phyloP scores from a whole-genome alignment of 225 moss, liverwort and hornwort species.

The Takakia lepidozioides region DNA sequence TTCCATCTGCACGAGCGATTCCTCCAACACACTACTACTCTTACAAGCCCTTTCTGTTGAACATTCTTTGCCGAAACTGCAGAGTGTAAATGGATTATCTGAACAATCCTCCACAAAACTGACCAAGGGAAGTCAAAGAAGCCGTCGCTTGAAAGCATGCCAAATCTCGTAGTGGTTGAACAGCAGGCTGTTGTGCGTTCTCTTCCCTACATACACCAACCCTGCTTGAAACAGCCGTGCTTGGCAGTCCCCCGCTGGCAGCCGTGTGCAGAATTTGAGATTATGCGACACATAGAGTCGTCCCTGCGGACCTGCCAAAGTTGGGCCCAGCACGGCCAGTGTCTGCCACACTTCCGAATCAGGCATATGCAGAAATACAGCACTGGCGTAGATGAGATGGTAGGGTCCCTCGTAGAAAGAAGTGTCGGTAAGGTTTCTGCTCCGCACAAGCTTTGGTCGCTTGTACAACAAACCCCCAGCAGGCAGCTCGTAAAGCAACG shows the following conservation, averaged over 20 bases:
- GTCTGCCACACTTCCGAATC: slow-evolving; percentile 30
- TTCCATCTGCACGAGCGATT: no score
- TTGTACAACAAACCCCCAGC: slow-evolving; percentile 38
- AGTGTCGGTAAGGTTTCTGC: slow-evolving; percentile 8
- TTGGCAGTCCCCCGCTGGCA: slow-evolving; percentile 15
- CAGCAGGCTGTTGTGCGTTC: slow-evolving; percentile 36
- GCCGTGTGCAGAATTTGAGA: slow-evolving; percentile 48
- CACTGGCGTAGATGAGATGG: slow-evolving; percentile 41
- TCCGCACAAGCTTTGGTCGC: slow-evolving; percentile 30
- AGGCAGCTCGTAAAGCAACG: slow-evolving; percentile 43
- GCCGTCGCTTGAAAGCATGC: slow-evolving; percentile 24
- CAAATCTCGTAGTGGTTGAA: slow-evolving; percentile 54
- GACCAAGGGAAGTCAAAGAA: slow-evolving; percentile 3
- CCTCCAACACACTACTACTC: no score
- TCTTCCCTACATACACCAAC: slow-evolving; percentile 19
- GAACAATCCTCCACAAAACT: slow-evolving; percentile 10
- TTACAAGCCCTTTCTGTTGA: no score
- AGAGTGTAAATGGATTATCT: no score
- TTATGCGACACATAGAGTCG: slow-evolving; percentile 42
- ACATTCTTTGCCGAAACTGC: no score
- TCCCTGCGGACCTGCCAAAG: slow-evolving; percentile 14
- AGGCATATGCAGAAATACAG: slow-evolving; percentile 48
- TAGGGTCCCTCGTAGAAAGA: slow-evolving; percentile 9
- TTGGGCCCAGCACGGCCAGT: slow-evolving; percentile 9
- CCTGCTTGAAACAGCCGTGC: slow-evolving; percentile 14